Evolutionary conservation across 768 basidiomycete species (phyloP).

Genomic region (Phaeotremella skinneri): DNA sequence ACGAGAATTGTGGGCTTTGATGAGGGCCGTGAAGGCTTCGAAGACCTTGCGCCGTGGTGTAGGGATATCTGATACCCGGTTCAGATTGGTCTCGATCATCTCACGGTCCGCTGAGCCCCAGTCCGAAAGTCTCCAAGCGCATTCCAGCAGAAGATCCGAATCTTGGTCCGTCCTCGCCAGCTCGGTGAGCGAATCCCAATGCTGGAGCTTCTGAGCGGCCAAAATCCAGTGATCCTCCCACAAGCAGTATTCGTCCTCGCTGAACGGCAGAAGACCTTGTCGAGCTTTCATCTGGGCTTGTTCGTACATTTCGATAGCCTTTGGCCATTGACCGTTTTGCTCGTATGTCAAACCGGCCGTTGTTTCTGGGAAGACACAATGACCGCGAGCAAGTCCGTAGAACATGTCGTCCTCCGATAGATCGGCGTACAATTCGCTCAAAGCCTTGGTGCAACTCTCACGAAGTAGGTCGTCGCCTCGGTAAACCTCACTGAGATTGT

Average conservation of each 20-base stretch:
- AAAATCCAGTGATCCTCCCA: slow-evolving; percentile 99
- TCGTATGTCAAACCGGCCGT: slow-evolving; percentile 81
- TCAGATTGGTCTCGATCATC: slow-evolving; percentile 72
- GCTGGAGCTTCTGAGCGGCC: slow-evolving; percentile 90
- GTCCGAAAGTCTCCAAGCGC: slow-evolving; percentile 87
- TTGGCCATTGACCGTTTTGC: slow-evolving; percentile 96
- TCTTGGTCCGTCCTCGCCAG: slow-evolving; percentile 84
- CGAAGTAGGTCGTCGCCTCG: slow-evolving; percentile 74
- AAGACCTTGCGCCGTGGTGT: slow-evolving; percentile 98
- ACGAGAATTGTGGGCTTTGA: slow-evolving; percentile 74
- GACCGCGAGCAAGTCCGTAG: slow-evolving; percentile 90
- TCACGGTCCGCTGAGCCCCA: slow-evolving; percentile 72
- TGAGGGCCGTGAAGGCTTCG: slow-evolving; percentile 85
- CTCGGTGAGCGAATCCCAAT: slow-evolving; percentile 94
- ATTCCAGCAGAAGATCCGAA: slow-evolving; percentile 86
- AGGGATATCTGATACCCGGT: slow-evolving; percentile 73
- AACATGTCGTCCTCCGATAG: slow-evolving; percentile 95
- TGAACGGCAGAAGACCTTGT: slow-evolving; percentile 77
- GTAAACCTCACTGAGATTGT: slow-evolving; percentile 70
- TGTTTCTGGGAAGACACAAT: slow-evolving; percentile 83
- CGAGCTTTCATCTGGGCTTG: slow-evolving; percentile 80
- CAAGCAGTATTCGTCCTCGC: slow-evolving; percentile 90
- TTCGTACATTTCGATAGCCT: slow-evolving; percentile 85
- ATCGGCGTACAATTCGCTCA: slow-evolving; percentile 94
- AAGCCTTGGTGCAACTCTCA: slow-evolving; percentile 81